Evolutionary conservation across 306 rosid species (phyloP).

Genomic region (Hylodesmum podocarpum): DNA sequence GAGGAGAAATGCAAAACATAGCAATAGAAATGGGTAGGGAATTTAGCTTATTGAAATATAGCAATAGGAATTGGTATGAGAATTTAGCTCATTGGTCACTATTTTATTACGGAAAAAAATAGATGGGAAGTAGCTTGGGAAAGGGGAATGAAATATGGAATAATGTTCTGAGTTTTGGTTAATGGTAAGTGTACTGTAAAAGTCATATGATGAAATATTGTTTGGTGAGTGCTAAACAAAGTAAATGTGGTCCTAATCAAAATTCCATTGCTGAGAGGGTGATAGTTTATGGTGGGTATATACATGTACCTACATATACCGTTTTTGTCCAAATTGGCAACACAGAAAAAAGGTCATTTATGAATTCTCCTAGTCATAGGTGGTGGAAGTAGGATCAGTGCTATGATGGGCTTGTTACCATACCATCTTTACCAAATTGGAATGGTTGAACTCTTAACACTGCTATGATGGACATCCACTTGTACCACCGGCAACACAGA

Average conservation of each 20-base stretch:
- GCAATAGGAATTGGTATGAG: background rate
- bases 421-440: background rate
- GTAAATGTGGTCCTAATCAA: background rate
- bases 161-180: background rate
- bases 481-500: too few species aligned
- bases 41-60: too few species aligned
- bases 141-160: background rate
- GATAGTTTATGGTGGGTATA: background rate
- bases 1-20: too few species aligned
- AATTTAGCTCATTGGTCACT: background rate
- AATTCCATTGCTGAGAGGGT: background rate
- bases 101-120: background rate
- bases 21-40: too few species aligned
- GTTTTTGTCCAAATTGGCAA: background rate
- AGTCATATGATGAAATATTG: background rate
- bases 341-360: background rate
- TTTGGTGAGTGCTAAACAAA: background rate
- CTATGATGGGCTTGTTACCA: background rate
- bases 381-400: background rate
- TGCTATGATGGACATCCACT: too few species aligned
- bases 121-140: background rate
- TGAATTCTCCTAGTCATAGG: background rate
- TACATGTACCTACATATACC: too few species aligned
- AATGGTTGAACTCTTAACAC: background rate
- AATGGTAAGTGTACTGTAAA: background rate